Base-by-base conservation (phyloP, 2,329 filamentous ascomycete genomes). In the Trichothecium sympodiale region DNA sequence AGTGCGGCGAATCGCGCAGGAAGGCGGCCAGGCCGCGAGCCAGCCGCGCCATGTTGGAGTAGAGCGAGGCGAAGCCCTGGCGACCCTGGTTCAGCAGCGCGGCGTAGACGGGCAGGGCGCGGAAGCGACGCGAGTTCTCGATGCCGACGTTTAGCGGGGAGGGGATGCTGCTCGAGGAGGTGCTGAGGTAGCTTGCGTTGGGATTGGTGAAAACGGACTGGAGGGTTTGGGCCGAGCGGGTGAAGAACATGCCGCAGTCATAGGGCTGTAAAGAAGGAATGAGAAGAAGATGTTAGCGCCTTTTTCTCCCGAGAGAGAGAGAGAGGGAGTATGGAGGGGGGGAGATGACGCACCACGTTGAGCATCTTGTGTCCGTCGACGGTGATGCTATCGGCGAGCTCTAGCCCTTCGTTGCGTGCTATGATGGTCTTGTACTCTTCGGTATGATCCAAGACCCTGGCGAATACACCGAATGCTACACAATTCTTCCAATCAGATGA, bases 331-430 rank as follows among this genome's bases (percentile, higher is more conserved):
- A 6, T 6, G 20, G 10, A 25, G 6, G 20, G 20, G n/a, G 18
- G 38, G 20, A 18, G 12, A 23, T 20, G n/a, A 67, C 73, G 41
- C 56, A 79, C 76, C 31, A 94, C 86, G 46, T 95, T 95, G 41
- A 96, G 70, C n/a, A 94, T 61, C 52, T 95, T 95, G 57, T 96
- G 89, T 0, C 74, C 83, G 49, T 95, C 88, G 3, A 83, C 79
- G 0, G 85, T 80, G 46, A 95, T 87, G 34, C 84, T 93, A 52
- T 95, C 86, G 3, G 83, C 86, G 3, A 94, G 64, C 41, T 94
- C 80, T 10, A 95, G 56, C 1, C 83, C 84, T 4, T 71, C 66
- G 2, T 60, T 67, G 40, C 58, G 67, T 26, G 53, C 57, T 39
- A 59, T 76, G 41, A 75, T 60, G 10, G 54, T 39, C 3, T 59